Evolutionary conservation across 75 land plant genomes (phyloP), one percentile per base, ranked within the genome.

Genomic region (Sequoiadendron giganteum): DNA sequence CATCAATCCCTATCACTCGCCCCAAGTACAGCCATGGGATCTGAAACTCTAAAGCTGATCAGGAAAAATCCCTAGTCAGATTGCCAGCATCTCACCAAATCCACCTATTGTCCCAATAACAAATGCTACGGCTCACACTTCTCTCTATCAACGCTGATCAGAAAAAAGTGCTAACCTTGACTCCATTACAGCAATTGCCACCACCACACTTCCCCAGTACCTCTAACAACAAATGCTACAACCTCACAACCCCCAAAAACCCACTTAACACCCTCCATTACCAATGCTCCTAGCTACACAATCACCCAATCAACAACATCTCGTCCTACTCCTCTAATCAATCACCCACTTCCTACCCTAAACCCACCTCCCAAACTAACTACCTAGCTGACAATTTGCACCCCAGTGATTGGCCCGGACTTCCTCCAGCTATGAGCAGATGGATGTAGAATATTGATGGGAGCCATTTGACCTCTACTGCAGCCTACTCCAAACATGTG

Each of bases 221-320:
- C 11, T 34, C 38, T 32, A 34, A 73, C 11, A 30, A 73, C 77
- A 34, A 10, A 30, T 73, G 38, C 77, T 73, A 34, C 32, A 70
- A 25, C 9, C 77, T 34, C 77, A 32, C 38, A 73, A 73, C 54
- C 43, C 30, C 84, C 84, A 21, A 45, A 21, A 81, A 28, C n/a
- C 5, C 82, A 81, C 9, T 78, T 18, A 7, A 78, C 81, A 78
- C 25, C 81, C 42, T 40, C 28, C 25, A 40, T 39, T 15, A 40
- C 82, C 40, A 79, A 79, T 79, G 82, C 45, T 79, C 7, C 82
- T 40, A 79, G 28, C 82, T 79, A 79, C 9, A 79, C 82, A 79
- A 39, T 79, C 82, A 79, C 43, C 9, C 47, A 79, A 79, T 3
- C 45, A 79, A 79, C 43, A 79, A 18, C 40, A 7, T 39, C 47